Evolutionary conservation across 257 asterid species (phyloP).

Genomic region (Eucommia ulmoides): DNA sequence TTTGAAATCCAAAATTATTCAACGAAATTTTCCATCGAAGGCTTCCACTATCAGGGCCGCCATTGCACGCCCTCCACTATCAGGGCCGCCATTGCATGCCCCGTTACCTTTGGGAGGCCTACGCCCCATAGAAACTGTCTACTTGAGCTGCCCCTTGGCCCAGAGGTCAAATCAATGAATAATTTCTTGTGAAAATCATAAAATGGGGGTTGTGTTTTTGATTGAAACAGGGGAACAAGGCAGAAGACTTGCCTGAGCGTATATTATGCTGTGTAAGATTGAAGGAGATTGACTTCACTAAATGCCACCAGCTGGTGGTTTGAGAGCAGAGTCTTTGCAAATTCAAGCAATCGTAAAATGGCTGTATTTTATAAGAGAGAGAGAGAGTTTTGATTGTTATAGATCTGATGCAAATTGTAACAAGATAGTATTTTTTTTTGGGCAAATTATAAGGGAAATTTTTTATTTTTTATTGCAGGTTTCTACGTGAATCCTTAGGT

Average conservation of each 20-base stretch:
- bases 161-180: too few species aligned
- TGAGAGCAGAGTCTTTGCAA: slow-evolving; percentile 14
- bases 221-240: slow-evolving; percentile 70
- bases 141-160: too few species aligned
- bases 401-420: background rate
- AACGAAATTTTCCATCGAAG: background rate
- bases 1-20: background rate
- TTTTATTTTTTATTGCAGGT: background rate
- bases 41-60: background rate
- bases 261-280: slow-evolving; percentile 67
- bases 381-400: background rate
- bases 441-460: background rate
- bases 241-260: slow-evolving; percentile 78
- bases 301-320: slow-evolving; percentile 43
- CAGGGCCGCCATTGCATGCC: too few species aligned
- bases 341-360: background rate
- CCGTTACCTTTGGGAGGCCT: too few species aligned
- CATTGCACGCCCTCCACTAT: too few species aligned
- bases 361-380: background rate
- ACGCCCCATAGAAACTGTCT: too few species aligned
- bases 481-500: too few species aligned
- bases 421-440: background rate
- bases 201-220: too few species aligned
- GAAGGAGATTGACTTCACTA: slow-evolving; percentile 55
- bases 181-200: too few species aligned